These are phyloP conservation scores for Chalciporus piperatoides DNA, from an alignment of 1,284 basidiomycete genomes.

Conservation along the genomic window DNA sequence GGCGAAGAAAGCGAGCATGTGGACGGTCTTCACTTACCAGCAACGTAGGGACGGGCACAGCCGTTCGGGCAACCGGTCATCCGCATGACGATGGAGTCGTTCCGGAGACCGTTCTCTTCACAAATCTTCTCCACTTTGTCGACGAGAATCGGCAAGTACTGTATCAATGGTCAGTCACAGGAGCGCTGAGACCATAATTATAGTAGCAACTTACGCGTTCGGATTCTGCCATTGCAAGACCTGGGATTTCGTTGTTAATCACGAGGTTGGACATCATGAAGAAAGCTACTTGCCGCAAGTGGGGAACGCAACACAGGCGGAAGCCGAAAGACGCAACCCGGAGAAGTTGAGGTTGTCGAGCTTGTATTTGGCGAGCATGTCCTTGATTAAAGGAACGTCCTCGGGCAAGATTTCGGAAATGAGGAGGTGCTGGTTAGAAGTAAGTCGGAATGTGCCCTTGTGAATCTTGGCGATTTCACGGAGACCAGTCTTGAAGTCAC, in stretches of 20 bases:
- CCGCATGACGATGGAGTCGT: conserved; percentile 95
- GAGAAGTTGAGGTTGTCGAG: conserved; percentile 86
- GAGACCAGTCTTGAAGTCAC: conserved; percentile 91
- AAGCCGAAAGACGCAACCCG: conserved; percentile 80
- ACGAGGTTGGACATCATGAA: not conserved
- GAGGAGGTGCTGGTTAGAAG: conserved; percentile 93
- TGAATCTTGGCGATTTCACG: conserved; percentile 91
- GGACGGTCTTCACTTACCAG: conserved; percentile 45
- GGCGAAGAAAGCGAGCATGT: not conserved
- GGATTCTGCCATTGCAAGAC: conserved; percentile 93
- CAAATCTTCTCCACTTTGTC: conserved; percentile 96
- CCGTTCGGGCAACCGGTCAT: conserved; percentile 98
- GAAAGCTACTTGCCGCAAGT: conserved; percentile 68
- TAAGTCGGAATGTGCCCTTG: conserved; percentile 91
- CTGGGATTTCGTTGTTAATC: conserved; percentile 32
- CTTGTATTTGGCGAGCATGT: conserved; percentile 81
- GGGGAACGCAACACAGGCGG: conserved; percentile 97
- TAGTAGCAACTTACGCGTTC: conserved; percentile 57
- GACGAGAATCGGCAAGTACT: conserved; percentile 93
- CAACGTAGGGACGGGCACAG: conserved; percentile 92
- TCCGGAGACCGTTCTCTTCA: conserved; percentile 88
- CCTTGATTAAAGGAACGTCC: conserved; percentile 77
- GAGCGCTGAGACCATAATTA: not conserved
- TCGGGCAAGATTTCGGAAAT: conserved; percentile 79
- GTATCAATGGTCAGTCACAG: conserved; percentile 8